These are phyloP conservation scores for Mycena vitilis DNA, from an alignment of 768 basidiomycete genomes.

Conservation along the genomic window DNA sequence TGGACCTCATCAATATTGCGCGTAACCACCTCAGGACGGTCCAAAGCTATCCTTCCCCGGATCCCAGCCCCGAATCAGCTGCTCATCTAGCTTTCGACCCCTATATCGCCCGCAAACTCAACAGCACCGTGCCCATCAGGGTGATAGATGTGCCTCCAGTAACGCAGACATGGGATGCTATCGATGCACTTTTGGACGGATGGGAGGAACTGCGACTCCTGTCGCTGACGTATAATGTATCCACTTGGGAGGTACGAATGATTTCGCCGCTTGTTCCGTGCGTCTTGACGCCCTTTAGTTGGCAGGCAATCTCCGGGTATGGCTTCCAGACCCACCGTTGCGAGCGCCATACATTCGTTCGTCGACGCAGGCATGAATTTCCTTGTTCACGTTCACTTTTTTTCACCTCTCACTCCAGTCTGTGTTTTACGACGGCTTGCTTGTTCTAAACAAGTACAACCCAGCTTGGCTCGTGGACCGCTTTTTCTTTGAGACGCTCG, in stretches of 20 bases:
- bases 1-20: conserved; percentile 52
- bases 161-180: conserved; percentile 62
- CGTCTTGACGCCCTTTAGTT: conserved; percentile 45
- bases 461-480: conserved; percentile 68
- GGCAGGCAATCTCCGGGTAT: conserved; percentile 62
- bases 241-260: conserved; percentile 71
- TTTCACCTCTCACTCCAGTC: conserved; percentile 51
- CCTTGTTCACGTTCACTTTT: conserved; percentile 2
- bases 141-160: conserved; percentile 62
- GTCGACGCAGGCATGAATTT: conserved; percentile 63
- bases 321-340: conserved; percentile 54
- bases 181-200: conserved; percentile 64
- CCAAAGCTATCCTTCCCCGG: conserved; percentile 49
- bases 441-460: conserved; percentile 63
- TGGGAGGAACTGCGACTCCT: conserved; percentile 65
- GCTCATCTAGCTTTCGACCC: conserved; percentile 73
- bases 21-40: conserved; percentile 55
- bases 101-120: conserved; percentile 71
- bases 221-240: conserved; percentile 55
- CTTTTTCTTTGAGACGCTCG: conserved; percentile 74
- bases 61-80: conserved; percentile 56
- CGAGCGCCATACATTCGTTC: conserved; percentile 73
- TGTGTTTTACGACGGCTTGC: conserved; percentile 66
- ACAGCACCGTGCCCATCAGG: conserved; percentile 77
- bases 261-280: not conserved